Evolutionary conservation across 805 yeast species (phyloP).

Genomic region (Yarrowia alimentaria): DNA sequence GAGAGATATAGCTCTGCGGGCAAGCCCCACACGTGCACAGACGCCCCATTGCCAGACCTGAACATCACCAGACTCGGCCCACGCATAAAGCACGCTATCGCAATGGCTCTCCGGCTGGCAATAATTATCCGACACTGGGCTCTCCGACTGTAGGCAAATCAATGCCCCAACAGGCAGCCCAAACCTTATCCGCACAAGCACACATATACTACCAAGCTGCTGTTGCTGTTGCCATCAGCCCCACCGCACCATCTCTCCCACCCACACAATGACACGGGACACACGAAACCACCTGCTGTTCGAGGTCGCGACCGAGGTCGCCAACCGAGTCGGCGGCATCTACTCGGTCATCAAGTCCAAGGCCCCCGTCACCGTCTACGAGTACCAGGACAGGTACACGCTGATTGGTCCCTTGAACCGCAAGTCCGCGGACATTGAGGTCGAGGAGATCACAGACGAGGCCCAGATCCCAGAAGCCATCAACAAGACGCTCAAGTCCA

Average conservation of each 20-base stretch:
- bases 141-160: no score
- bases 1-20: no score
- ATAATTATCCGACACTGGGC: no score
- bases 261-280: conserved; percentile 62
- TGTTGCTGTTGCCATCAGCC: background rate
- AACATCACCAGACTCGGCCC: no score
- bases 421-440: conserved; percentile 70
- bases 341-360: conserved; percentile 94
- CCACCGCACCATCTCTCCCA: background rate
- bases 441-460: conserved; percentile 60
- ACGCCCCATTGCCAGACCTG: no score
- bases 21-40: no score
- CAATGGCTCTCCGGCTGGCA: no score
- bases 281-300: conserved; percentile 82
- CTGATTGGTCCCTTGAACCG: conserved; percentile 83
- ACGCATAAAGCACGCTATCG: no score
- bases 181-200: conserved; percentile 10
- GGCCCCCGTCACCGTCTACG: conserved; percentile 94
- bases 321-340: conserved; percentile 96
- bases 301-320: conserved; percentile 96
- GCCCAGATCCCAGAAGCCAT: conserved; percentile 35
- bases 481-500: conserved; percentile 64
- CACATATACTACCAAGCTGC: background rate
- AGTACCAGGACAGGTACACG: conserved; percentile 82
- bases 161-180: conserved; percentile 20